Evolutionary conservation across 495 filamentous ascomycete species (phyloP).

Genomic region (Aspergillus bertholletiae): DNA sequence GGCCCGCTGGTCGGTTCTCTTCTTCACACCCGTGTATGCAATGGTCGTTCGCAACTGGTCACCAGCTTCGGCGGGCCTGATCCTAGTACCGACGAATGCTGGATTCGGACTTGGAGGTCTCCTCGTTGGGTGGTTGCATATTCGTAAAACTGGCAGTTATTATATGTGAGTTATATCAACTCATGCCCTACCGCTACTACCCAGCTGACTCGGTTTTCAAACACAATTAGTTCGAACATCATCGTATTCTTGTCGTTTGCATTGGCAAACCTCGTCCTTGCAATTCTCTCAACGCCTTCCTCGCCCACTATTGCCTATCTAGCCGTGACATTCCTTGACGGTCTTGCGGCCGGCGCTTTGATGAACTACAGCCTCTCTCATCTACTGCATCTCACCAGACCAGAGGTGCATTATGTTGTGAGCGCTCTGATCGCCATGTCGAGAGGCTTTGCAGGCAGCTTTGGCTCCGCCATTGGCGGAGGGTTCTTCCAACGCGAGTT

Average conservation of each 20-base stretch:
- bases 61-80: constrained; percentile 63
- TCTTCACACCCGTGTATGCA: constrained; percentile 72
- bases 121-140: constrained; percentile 65
- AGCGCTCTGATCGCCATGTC: constrained; percentile 69
- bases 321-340: constrained; percentile 57
- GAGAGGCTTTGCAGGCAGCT: constrained; percentile 69
- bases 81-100: constrained; percentile 71
- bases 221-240: constrained; percentile 42
- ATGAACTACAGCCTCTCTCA: constrained; percentile 79
- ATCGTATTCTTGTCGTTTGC: constrained; percentile 53
- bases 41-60: constrained; percentile 64
- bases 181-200: neutral
- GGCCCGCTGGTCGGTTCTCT: constrained; percentile 71
- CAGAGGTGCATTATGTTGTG: constrained; percentile 64
- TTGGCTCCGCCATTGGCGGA: constrained; percentile 73
- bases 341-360: constrained; percentile 63
- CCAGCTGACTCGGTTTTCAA: neutral
- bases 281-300: constrained; percentile 45
- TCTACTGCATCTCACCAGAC: constrained; percentile 61
- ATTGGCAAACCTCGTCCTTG: constrained; percentile 45
- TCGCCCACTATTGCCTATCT: constrained; percentile 48
- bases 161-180: constrained; percentile 42
- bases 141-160: constrained; percentile 62
- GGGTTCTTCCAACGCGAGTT: constrained; percentile 66
- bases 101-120: constrained; percentile 71